Percentiles rank a stretch among this genome's conserved stretches.
Evolutionary conservation across 2,329 filamentous ascomycete genomes (phyloP).

Genomic region (Colletotrichum sp.): DNA sequence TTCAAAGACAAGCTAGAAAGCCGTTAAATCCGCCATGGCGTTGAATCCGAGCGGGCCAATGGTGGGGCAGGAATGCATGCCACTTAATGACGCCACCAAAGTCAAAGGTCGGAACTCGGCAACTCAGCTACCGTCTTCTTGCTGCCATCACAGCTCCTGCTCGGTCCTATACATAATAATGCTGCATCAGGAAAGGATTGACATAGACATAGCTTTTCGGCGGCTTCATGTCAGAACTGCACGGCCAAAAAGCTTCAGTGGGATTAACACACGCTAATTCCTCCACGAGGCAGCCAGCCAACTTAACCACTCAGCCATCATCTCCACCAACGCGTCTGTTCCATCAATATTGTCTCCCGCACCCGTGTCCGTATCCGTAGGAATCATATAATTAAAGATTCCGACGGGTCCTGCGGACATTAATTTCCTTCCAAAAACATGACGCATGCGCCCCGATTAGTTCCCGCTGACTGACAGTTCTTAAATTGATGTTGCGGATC

Average conservation of each 20-base stretch:
- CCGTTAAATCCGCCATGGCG: background rate
- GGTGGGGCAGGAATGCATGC: background rate
- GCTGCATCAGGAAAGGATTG: background rate
- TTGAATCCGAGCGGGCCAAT: background rate
- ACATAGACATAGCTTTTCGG: background rate
- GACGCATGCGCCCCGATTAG: rapidly evolving
- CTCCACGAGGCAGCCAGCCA: background rate
- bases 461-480: background rate
- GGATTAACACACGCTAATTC: background rate
- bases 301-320: background rate
- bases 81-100: background rate
- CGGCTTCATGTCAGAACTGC: background rate
- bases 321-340: background rate
- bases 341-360: background rate
- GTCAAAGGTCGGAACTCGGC: background rate
- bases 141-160: background rate
- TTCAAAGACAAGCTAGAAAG: background rate
- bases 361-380: background rate
- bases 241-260: background rate
- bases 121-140: background rate
- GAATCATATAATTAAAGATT: background rate
- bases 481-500: background rate
- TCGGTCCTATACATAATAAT: background rate
- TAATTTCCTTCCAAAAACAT: background rate
- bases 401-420: background rate